phyloP scores from a whole-genome alignment of 352 stramenopile species.

The Phytophthora ramorum region DNA sequence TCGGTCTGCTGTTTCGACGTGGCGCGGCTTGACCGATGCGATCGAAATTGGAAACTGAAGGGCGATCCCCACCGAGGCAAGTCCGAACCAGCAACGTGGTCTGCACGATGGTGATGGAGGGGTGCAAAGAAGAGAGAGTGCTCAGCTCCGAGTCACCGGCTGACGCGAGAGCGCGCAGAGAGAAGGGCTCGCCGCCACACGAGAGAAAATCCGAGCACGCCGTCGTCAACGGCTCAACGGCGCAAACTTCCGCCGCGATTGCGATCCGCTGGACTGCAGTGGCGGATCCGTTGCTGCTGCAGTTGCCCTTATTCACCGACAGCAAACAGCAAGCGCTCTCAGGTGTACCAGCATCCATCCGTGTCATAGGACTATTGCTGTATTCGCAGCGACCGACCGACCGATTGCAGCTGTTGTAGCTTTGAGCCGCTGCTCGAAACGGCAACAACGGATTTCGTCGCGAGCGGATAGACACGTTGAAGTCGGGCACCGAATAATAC shows the following conservation, averaged over 20 bases:
- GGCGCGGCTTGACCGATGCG: constrained; percentile 1
- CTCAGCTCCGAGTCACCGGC: constrained; percentile 32
- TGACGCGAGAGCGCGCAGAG: constrained; percentile 29
- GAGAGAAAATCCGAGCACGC: constrained; percentile 37
- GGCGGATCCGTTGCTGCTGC: neutral
- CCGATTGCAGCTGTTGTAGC: neutral
- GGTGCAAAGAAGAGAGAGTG: constrained; percentile 33
- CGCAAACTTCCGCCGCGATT: constrained; percentile 35
- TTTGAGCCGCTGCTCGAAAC: neutral
- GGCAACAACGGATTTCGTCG: neutral
- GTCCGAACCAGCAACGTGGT: constrained; percentile 21
- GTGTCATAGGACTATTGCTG: too few relatives aligned
- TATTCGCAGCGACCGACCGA: too few relatives aligned
- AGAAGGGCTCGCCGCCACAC: constrained; percentile 24
- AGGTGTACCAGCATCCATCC: too few relatives aligned
- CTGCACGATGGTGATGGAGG: constrained; percentile 26
- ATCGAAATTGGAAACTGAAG: constrained; percentile 31
- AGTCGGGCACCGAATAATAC: constrained; percentile 1
- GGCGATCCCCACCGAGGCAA: constrained; percentile 28
- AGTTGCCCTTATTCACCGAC: neutral
- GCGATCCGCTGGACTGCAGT: constrained; percentile 5
- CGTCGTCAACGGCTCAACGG: constrained; percentile 25
- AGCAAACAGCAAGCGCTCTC: neutral
- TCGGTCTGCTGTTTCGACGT: constrained; percentile 12
- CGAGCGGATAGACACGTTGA: neutral